Evolutionary conservation across 1,139 yeast genomes (phyloP).

Genomic region (Arxiozyma bovina): DNA sequence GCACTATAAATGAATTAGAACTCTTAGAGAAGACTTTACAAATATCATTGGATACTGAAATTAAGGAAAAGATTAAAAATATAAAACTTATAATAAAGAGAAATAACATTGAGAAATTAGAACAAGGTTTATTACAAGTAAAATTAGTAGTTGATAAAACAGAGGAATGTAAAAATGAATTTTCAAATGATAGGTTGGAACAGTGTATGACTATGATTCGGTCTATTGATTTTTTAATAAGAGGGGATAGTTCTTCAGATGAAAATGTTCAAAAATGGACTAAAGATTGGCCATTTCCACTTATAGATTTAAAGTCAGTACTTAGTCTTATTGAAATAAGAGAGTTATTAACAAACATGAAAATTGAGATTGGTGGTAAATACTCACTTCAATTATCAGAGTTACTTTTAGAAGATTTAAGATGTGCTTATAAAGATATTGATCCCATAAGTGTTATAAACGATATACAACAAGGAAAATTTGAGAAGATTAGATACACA

Average conservation of each 20-base stretch:
- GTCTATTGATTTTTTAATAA: constrained; percentile 47
- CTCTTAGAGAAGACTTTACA: constrained; percentile 38
- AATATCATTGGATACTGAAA: constrained; percentile 41
- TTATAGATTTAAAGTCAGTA: constrained; percentile 45
- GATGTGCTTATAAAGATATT: constrained; percentile 45
- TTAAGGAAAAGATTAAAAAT: constrained; percentile 46
- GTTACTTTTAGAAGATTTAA: constrained; percentile 51
- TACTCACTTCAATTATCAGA: constrained; percentile 51
- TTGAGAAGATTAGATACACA: constrained; percentile 18
- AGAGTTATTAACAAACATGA: constrained; percentile 43
- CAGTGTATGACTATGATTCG: constrained; percentile 47
- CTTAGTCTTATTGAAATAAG: constrained; percentile 53
- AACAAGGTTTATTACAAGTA: constrained; percentile 58
- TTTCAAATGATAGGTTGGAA: constrained; percentile 38
- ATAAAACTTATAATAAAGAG: constrained; percentile 46
- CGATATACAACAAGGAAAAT: constrained; percentile 35
- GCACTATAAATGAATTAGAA: constrained; percentile 43
- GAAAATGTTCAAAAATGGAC: constrained; percentile 32
- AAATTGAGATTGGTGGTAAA: constrained; percentile 56
- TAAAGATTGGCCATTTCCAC: constrained; percentile 42
- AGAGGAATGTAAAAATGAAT: constrained; percentile 43
- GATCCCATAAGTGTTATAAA: constrained; percentile 43
- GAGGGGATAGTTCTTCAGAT: constrained; percentile 39
- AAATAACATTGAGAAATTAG: constrained; percentile 53
- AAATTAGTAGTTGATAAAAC: constrained; percentile 42